Evolutionary conservation across 2,329 filamentous ascomycete genomes (phyloP).

Genomic region (Sarocladiaceae sp.): DNA sequence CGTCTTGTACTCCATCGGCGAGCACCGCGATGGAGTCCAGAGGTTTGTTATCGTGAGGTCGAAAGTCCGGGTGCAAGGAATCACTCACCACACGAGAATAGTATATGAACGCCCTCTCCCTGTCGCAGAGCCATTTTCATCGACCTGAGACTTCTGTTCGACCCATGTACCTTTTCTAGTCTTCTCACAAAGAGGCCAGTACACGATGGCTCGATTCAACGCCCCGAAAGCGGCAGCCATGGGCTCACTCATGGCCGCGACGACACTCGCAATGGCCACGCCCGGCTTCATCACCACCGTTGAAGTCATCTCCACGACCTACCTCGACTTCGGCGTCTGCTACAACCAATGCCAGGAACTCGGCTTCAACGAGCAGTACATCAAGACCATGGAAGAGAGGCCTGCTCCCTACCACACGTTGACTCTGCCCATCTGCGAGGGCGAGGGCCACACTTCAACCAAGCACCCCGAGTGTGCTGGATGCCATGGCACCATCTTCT

Average conservation of each 20-base stretch:
- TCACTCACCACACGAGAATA: no score
- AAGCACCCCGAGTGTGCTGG: slow-evolving; percentile 17
- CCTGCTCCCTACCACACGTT: slow-evolving; percentile 14
- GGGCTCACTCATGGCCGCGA: neutral
- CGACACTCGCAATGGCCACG: neutral
- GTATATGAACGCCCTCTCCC: no score
- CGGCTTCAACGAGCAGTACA: neutral
- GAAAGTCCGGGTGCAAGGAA: no score
- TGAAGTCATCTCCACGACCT: slow-evolving; percentile 15
- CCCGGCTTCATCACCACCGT: slow-evolving; percentile 11
- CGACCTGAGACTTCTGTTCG: no score
- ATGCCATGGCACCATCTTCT: slow-evolving; percentile 20
- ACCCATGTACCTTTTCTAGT: no score
- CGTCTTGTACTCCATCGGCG: neutral
- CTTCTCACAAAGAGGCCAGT: no score
- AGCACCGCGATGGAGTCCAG: no score
- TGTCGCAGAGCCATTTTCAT: no score
- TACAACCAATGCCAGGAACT: slow-evolving; percentile 11
- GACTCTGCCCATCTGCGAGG: slow-evolving; percentile 18
- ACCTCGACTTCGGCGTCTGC: slow-evolving; percentile 14
- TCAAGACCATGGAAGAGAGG: neutral
- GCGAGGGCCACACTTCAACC: slow-evolving; percentile 10
- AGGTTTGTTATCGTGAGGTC: neutral
- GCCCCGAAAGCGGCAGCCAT: neutral
- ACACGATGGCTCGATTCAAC: neutral